These are phyloP conservation scores for Pythium rishiriense DNA, from an alignment of 352 stramenopile species.

Conservation along the genomic window DNA sequence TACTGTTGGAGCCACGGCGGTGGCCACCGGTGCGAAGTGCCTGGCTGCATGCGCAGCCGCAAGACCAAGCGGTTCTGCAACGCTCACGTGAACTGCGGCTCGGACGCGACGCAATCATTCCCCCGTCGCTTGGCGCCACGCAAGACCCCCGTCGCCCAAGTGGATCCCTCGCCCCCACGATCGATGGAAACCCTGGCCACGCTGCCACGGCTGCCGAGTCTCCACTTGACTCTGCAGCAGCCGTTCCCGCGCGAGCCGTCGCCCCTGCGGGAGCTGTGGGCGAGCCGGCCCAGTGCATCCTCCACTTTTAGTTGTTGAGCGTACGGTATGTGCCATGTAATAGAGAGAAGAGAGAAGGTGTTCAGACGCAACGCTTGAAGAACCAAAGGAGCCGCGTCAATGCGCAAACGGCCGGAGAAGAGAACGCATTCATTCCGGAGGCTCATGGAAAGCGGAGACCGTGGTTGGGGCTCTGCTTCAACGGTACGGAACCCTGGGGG, in stretches of 20 bases:
- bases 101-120: neutral
- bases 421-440: neutral
- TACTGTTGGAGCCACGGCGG: constrained; percentile 69
- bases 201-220: neutral
- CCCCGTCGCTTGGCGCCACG: neutral
- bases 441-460: neutral
- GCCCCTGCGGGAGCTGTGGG: neutral
- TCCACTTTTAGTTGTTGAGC: neutral
- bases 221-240: neutral
- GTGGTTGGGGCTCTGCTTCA: neutral
- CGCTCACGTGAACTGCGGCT: constrained; percentile 42
- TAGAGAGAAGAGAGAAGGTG: no score
- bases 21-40: constrained; percentile 61
- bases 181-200: neutral
- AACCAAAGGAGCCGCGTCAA: no score
- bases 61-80: constrained; percentile 71
- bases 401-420: neutral
- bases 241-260: neutral
- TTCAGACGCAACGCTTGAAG: no score
- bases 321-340: no score
- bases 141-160: neutral
- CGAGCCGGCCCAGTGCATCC: neutral
- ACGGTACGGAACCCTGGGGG: neutral
- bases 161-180: neutral
- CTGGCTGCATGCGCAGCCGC: constrained; percentile 55